phyloP scores from a whole-genome alignment of 1,139 yeast genomes.

The Saccharomyces hybrid region DNA sequence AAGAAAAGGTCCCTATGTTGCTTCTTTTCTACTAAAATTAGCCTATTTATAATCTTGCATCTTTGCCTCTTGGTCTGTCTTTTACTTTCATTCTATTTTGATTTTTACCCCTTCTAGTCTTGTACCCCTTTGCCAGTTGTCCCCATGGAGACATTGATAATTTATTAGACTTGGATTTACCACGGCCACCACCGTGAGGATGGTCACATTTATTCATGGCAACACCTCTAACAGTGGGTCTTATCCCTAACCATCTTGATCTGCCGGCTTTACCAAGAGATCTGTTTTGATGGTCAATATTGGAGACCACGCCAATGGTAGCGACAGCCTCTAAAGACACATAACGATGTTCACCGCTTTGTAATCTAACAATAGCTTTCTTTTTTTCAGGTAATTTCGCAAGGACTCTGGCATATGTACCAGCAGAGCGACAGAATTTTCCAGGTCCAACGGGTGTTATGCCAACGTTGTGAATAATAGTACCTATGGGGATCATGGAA shows the following conservation, averaged over 20 bases:
- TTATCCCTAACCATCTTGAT: conserved; percentile 81
- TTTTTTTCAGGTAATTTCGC: conserved; percentile 66
- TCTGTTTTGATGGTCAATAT: conserved; percentile 83
- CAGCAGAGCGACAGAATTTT: conserved; percentile 87
- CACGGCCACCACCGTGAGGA: conserved; percentile 99
- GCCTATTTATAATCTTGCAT: conserved; percentile 12
- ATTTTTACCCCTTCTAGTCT: conserved; percentile 87
- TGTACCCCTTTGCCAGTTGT: conserved; percentile 79
- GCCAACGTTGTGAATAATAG: conserved; percentile 83
- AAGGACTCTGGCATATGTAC: conserved; percentile 83
- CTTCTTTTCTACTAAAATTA: not conserved
- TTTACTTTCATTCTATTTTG: conserved; percentile 75
- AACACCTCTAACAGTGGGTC: conserved; percentile 96
- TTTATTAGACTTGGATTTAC: conserved; percentile 95
- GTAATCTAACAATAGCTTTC: conserved; percentile 71
- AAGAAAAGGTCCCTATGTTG: not conserved
- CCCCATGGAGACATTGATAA: conserved; percentile 97
- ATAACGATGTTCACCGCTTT: conserved; percentile 90
- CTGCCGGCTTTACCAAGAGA: conserved; percentile 97
- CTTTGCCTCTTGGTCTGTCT: conserved; percentile 65
- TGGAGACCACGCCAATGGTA: conserved; percentile 90
- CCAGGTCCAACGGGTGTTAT: conserved; percentile 74
- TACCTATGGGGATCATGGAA: conserved; percentile 86
- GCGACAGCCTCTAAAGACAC: conserved; percentile 84
- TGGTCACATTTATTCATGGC: conserved; percentile 98